These are phyloP conservation scores for Dryadomyces quercus-mongolicae DNA, from an alignment of 2,329 filamentous ascomycete genomes.

Conservation along the genomic window DNA sequence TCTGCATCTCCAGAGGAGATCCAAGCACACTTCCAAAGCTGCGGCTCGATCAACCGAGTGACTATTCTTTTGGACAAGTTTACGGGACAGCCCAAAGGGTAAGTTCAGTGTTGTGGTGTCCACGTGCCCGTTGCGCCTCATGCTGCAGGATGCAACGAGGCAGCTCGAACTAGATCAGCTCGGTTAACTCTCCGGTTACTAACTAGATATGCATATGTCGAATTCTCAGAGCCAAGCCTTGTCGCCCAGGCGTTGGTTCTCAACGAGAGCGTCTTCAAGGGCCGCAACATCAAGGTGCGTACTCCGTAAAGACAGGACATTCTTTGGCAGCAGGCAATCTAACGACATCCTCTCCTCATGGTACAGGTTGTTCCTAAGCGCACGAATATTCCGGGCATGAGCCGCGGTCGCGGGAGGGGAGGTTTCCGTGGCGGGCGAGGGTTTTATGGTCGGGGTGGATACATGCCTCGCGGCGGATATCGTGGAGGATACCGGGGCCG, in stretches of 20 bases:
- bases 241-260: constrained; percentile 89
- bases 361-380: constrained; percentile 67
- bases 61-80: constrained; percentile 98
- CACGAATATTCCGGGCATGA: constrained; percentile 93
- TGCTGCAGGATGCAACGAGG: no score
- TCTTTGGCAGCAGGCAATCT: no score
- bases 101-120: constrained; percentile 20
- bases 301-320: no score
- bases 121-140: no score
- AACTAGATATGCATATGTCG: constrained; percentile 88
- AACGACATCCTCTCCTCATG: background rate
- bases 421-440: constrained; percentile 39
- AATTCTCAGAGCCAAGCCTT: constrained; percentile 88
- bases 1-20: constrained; percentile 95
- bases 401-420: constrained; percentile 54
- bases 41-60: constrained; percentile 93
- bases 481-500: constrained; percentile 54
- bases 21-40: constrained; percentile 95
- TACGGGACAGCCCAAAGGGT: constrained; percentile 98
- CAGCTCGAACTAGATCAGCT: background rate
- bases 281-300: constrained; percentile 69
- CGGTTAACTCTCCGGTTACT: background rate
- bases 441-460: constrained; percentile 39
- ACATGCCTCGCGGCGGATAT: constrained; percentile 37
- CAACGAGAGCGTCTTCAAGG: constrained; percentile 93